Evolutionary conservation across 2,329 filamentous ascomycete genomes (phyloP).

Genomic region (Emergomyces pasteurianus): DNA sequence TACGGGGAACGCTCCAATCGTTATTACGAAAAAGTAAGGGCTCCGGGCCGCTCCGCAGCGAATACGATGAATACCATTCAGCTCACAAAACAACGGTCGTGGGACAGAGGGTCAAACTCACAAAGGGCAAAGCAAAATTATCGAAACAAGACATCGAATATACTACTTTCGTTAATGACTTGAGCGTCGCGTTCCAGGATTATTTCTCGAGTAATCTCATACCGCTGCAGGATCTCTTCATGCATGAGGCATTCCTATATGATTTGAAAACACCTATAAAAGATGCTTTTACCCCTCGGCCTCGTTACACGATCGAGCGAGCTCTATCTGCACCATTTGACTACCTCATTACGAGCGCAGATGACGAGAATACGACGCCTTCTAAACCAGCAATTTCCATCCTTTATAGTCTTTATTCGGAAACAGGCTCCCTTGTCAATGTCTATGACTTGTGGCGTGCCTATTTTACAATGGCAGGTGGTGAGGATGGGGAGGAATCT

Average conservation of each 20-base stretch:
- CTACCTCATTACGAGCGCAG: conserved; percentile 44
- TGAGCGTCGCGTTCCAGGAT: conserved; percentile 34
- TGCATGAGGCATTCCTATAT: conserved; percentile 48
- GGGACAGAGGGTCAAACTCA: conserved; percentile 47
- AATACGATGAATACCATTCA: conserved; percentile 56
- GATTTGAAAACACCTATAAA: conserved; percentile 46
- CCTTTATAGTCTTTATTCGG: conserved; percentile 51
- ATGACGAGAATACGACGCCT: conserved; percentile 31
- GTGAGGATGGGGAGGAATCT: conserved; percentile 19
- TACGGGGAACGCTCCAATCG: conserved; percentile 37
- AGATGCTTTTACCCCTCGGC: conserved; percentile 46
- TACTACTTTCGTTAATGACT: conserved; percentile 39
- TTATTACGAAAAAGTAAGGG: conserved; percentile 38
- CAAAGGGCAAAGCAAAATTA: conserved; percentile 43
- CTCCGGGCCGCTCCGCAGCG: conserved; percentile 52
- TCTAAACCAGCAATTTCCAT: conserved; percentile 48
- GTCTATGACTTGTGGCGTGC: conserved; percentile 50
- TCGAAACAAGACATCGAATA: conserved; percentile 44
- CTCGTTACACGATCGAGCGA: conserved; percentile 47
- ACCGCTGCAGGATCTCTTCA: conserved; percentile 38
- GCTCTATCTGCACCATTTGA: conserved; percentile 48
- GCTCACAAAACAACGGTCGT: conserved; percentile 47
- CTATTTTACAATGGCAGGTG: conserved; percentile 42
- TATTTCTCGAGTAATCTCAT: conserved; percentile 38
- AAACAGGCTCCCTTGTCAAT: conserved; percentile 50